A percentile compares a stretch with the other conserved stretches of the same genome.
phyloP scores from a whole-genome alignment of 768 basidiomycete species.

The Galerina marginata region DNA sequence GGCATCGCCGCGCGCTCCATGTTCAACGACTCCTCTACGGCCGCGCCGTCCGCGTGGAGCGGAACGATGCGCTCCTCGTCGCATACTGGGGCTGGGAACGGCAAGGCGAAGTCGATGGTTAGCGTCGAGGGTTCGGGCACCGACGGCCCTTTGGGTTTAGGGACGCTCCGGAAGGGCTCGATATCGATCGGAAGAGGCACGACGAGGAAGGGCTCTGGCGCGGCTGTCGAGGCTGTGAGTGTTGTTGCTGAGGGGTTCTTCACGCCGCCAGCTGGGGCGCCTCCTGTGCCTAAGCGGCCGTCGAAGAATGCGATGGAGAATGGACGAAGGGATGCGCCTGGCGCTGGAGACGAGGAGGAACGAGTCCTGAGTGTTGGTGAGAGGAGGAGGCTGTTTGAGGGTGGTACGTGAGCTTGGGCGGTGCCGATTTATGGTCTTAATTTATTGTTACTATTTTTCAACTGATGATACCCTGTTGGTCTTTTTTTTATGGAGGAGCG shows the following conservation, averaged over 20 bases:
- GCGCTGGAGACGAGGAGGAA: conserved; percentile 15
- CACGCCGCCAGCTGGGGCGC: conserved; percentile 51
- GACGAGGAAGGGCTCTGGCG: conserved; percentile 65
- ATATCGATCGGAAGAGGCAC: conserved; percentile 70
- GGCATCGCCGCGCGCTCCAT: conserved; percentile 24
- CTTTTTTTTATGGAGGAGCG: background rate
- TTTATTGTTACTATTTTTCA: background rate
- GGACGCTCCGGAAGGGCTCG: conserved; percentile 47
- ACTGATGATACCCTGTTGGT: conserved; percentile 5
- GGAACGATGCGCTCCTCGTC: conserved; percentile 15
- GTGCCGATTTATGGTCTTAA: conserved; percentile 9
- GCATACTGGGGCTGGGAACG: conserved; percentile 28
- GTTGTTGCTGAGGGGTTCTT: conserved; percentile 84
- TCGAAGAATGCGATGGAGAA: background rate
- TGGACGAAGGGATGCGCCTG: background rate
- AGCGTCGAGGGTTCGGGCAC: conserved; percentile 59
- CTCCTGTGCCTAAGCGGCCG: conserved; percentile 35
- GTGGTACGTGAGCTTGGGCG: conserved; percentile 8
- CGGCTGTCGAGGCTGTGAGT: conserved; percentile 77
- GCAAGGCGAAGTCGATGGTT: conserved; percentile 61
- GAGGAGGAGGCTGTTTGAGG: conserved; percentile 26
- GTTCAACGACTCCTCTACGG: conserved; percentile 26
- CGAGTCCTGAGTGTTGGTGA: conserved; percentile 23
- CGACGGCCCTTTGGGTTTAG: conserved; percentile 32
- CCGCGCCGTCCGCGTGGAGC: conserved; percentile 23